Conservation (phyloP, 192 early-diverging fungal species). For the Coemansia sp. region DNA sequence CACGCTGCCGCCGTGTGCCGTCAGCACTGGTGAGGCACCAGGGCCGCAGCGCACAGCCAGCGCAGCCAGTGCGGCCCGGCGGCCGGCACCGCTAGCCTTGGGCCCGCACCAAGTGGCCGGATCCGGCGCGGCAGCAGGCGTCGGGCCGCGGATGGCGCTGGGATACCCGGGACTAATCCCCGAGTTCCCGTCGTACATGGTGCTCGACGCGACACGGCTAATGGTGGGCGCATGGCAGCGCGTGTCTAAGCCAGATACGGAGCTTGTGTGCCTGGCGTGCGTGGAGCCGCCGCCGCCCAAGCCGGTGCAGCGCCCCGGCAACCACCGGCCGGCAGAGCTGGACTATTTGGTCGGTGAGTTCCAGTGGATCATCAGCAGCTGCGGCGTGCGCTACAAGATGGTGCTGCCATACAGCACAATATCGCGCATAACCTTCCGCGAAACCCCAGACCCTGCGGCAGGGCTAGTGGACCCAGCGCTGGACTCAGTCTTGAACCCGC, state of each 20-base stretch:
- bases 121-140: not conserved
- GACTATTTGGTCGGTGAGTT: slow-evolving; percentile 50
- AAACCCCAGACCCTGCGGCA: slow-evolving; percentile 32
- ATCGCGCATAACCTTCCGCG: slow-evolving; percentile 47
- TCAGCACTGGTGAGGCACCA: not conserved
- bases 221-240: slow-evolving; percentile 47
- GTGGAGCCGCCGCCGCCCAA: slow-evolving; percentile 47
- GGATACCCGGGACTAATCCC: slow-evolving; percentile 35
- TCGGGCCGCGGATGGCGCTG: slow-evolving; percentile 4
- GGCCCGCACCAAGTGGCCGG: slow-evolving; percentile 4
- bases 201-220: slow-evolving; percentile 35
- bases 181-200: slow-evolving; percentile 47
- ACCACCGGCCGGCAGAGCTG: slow-evolving; percentile 49
- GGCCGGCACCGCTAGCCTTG: slow-evolving; percentile 39
- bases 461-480: slow-evolving; percentile 23
- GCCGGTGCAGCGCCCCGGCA: slow-evolving; percentile 52
- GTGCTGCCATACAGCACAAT: slow-evolving; percentile 46
- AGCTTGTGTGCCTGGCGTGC: slow-evolving; percentile 47
- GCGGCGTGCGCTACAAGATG: slow-evolving; percentile 51
- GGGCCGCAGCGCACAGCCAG: slow-evolving; percentile 1
- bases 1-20: not conserved
- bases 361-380: slow-evolving; percentile 50
- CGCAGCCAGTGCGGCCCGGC: slow-evolving; percentile 9
- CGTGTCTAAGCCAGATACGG: slow-evolving; percentile 40
- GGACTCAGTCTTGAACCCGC: slow-evolving; percentile 40